Conservation (phyloP, 1,139 yeast species). For the Lodderomyces theae region DNA sequence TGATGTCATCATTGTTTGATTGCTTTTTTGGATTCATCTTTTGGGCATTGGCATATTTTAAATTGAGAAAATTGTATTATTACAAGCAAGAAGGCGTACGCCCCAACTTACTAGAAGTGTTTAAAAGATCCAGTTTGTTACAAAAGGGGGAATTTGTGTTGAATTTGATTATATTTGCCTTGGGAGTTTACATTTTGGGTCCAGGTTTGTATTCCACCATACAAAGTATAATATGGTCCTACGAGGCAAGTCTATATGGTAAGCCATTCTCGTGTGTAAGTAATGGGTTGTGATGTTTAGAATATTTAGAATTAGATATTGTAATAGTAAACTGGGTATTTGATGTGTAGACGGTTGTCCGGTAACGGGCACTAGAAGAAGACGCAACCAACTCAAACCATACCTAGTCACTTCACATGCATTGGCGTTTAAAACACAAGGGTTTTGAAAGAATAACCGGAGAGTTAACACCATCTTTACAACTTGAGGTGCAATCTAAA, state of each 20-base stretch:
- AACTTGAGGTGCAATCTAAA: no score
- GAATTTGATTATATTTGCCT: slow-evolving; percentile 37
- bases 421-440: no score
- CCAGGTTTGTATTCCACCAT: slow-evolving; percentile 59
- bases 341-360: no score
- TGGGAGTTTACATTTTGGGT: slow-evolving; percentile 55
- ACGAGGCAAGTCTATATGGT: slow-evolving; percentile 47
- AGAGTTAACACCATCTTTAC: no score
- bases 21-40: slow-evolving; percentile 66
- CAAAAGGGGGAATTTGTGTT: slow-evolving; percentile 31
- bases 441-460: no score
- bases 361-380: no score
- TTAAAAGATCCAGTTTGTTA: slow-evolving; percentile 19
- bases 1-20: slow-evolving; percentile 63
- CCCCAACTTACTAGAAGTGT: slow-evolving; percentile 16
- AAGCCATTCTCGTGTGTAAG: slow-evolving; percentile 50
- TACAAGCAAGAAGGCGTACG: slow-evolving; percentile 23
- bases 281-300: slow-evolving; percentile 42
- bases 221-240: slow-evolving; percentile 50
- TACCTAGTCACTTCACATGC: no score
- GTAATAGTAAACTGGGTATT: neutral
- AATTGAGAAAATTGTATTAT: slow-evolving; percentile 25
- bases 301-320: neutral
- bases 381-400: no score
- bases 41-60: slow-evolving; percentile 63